Evolutionary conservation across 2,329 filamentous ascomycete species (phyloP), one percentile per base, ranked within the genome.

Genomic region (Talaromyces funiculosus): DNA sequence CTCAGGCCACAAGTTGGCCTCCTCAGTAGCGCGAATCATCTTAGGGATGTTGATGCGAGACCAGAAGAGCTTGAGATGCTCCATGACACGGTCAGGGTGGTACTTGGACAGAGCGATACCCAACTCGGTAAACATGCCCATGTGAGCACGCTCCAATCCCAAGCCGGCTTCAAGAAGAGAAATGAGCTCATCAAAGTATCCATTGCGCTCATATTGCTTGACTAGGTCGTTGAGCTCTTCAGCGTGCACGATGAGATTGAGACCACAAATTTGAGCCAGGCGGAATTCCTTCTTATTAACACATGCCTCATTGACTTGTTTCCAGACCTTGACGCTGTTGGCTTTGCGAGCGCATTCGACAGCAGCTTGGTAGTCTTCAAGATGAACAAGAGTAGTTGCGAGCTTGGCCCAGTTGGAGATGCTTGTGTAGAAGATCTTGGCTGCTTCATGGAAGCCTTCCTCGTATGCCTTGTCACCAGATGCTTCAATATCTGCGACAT

Each of bases 341-440:
- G 94, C 94, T 80, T 99, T 97, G 74, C 94, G 90, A 26, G 95
- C 94, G 71, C 92, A 97, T 75, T 99, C 94, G 43, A 99, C 94
- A 49, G 94, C 94, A 68, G 91, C 91, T 77, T 99, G 95, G 80
- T 99, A 97, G 68, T 99, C 94, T 66, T 88, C 89, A 6, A 99
- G 86, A 75, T 97, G 92, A n/a, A 99, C 94, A 63, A 97, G 85
- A 10, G 94, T 99, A 10, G 94, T 97, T 14, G 94, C 92, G 69
- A 99, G 87, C 82, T 99, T 99, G 60, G 93, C 93, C 94, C 94
- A 99, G 84, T 99, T 99, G 59, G 94, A 99, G 73, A 99, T 96
- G 80, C 90, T 97, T 60, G 86, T 91, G 81, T 87, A 99, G 84
- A 97, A 99, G 72, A 99, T 97, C 85, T 99, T 99, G 66, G 94